Percentiles rank a stretch among this genome's conserved stretches.
phyloP scores from a whole-genome alignment of 2,329 filamentous ascomycete genomes.

The Colletotrichum sidae region DNA sequence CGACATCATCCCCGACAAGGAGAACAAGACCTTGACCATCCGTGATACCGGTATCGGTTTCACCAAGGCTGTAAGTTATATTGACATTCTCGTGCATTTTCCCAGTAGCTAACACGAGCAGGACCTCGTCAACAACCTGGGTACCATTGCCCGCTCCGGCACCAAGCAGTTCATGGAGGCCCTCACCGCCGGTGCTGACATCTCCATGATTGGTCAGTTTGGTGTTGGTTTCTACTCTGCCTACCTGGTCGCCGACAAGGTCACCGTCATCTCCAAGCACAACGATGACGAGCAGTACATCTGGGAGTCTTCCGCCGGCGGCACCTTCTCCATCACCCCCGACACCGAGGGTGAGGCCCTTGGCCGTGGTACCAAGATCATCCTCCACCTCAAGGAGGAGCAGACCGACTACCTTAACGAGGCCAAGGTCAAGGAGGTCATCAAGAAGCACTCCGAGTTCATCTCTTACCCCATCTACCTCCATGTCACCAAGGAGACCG shows the following conservation, averaged over 20 bases:
- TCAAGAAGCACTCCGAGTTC: constrained; percentile 99
- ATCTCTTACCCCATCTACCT: constrained; percentile 99
- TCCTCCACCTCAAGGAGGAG: constrained; percentile 99
- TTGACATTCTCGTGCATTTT: background rate
- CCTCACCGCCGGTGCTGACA: constrained; percentile 96
- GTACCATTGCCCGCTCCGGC: constrained; percentile 98
- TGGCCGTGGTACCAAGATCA: constrained; percentile 96
- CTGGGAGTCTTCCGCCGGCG: constrained; percentile 98
- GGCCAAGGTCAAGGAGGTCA: constrained; percentile 99
- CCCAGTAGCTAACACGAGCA: constrained; percentile 56
- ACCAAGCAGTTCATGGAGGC: constrained; percentile 99
- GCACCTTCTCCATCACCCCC: constrained; percentile 92
- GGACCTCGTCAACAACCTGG: constrained; percentile 99
- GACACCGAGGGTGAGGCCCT: constrained; percentile 93
- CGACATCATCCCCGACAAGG: constrained; percentile 98
- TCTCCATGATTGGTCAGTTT: constrained; percentile 99
- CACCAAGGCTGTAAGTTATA: constrained; percentile 93
- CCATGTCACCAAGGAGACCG: constrained; percentile 98
- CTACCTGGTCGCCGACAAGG: constrained; percentile 97
- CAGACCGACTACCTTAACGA: constrained; percentile 98
- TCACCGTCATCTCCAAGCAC: constrained; percentile 97
- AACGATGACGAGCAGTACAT: constrained; percentile 99
- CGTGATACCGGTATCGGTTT: constrained; percentile 99
- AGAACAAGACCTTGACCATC: constrained; percentile 97
- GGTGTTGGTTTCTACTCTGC: constrained; percentile 99